Percentiles rank a stretch among this genome's conserved stretches.
phyloP scores from a whole-genome alignment of 768 basidiomycete species.

The Suillus hirtellus region DNA sequence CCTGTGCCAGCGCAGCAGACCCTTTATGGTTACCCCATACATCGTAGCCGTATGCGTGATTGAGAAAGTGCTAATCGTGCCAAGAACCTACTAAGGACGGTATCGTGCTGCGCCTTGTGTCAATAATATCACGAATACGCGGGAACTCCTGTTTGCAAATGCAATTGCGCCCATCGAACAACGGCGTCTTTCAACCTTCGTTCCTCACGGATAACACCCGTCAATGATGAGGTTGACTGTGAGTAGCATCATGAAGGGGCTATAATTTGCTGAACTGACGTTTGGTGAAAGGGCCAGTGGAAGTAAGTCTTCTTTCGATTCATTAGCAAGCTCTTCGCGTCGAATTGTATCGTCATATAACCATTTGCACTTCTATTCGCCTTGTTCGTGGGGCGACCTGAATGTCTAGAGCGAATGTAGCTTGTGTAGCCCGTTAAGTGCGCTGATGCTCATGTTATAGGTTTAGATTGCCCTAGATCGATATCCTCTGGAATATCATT shows the following conservation, averaged over 20 bases:
- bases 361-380: background rate
- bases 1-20: background rate
- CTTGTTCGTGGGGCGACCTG: background rate
- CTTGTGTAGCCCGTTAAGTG: too few relatives aligned
- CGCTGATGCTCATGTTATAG: background rate
- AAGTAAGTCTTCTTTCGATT: background rate
- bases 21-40: slow-evolving; percentile 1
- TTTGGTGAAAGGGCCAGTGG: background rate
- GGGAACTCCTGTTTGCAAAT: background rate
- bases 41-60: background rate
- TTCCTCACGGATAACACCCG: background rate
- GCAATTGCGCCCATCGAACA: slow-evolving; percentile 1
- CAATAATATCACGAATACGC: background rate
- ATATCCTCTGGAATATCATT: background rate
- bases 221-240: background rate
- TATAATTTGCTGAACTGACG: background rate
- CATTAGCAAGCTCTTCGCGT: background rate
- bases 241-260: background rate
- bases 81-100: background rate
- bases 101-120: background rate
- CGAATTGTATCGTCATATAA: background rate
- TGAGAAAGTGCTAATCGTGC: background rate
- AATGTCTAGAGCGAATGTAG: background rate
- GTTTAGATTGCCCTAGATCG: background rate
- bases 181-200: slow-evolving; percentile 1